A percentile compares a stretch with the other conserved stretches of the same genome.
phyloP scores from a whole-genome alignment of 768 basidiomycete species.

The Mycena maculata region DNA sequence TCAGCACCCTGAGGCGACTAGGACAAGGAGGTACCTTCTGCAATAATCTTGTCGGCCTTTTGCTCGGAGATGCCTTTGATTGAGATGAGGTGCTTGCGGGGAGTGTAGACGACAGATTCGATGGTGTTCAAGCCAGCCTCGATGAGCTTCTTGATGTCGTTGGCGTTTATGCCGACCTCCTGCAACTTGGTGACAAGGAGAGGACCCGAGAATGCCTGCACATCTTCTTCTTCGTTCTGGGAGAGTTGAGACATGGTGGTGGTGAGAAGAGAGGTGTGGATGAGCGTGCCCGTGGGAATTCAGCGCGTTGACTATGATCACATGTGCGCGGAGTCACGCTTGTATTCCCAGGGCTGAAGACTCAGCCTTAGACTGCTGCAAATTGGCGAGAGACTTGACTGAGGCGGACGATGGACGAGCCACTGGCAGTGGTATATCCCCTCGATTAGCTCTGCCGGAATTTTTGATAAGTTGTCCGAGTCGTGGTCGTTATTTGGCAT shows the following conservation, averaged over 20 bases:
- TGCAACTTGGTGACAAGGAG: slow-evolving; percentile 86
- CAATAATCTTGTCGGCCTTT: slow-evolving; percentile 96
- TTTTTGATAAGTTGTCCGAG: too few relatives aligned
- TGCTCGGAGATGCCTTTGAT: slow-evolving; percentile 98
- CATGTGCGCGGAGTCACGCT: slow-evolving; percentile 9
- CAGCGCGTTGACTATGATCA: neutral
- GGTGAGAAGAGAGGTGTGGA: neutral
- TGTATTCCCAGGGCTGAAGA: too few relatives aligned
- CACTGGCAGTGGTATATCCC: too few relatives aligned
- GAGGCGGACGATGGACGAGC: too few relatives aligned
- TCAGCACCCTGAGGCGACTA: slow-evolving; percentile 7
- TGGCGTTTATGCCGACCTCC: slow-evolving; percentile 88
- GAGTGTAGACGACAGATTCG: slow-evolving; percentile 95
- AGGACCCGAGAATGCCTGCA: slow-evolving; percentile 76
- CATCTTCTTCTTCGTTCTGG: slow-evolving; percentile 64
- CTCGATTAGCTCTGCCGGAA: too few relatives aligned
- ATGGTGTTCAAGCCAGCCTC: slow-evolving; percentile 95
- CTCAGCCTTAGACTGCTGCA: too few relatives aligned
- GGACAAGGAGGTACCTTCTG: slow-evolving; percentile 77
- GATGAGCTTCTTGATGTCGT: slow-evolving; percentile 94
- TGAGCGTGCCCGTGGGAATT: too few relatives aligned
- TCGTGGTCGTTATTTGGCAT: too few relatives aligned
- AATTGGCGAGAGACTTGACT: too few relatives aligned
- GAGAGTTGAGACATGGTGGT: slow-evolving; percentile 67
- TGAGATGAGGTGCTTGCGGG: slow-evolving; percentile 89